Conservation (phyloP, 2,329 filamentous ascomycete genomes). For the Meredithiella fracta region DNA sequence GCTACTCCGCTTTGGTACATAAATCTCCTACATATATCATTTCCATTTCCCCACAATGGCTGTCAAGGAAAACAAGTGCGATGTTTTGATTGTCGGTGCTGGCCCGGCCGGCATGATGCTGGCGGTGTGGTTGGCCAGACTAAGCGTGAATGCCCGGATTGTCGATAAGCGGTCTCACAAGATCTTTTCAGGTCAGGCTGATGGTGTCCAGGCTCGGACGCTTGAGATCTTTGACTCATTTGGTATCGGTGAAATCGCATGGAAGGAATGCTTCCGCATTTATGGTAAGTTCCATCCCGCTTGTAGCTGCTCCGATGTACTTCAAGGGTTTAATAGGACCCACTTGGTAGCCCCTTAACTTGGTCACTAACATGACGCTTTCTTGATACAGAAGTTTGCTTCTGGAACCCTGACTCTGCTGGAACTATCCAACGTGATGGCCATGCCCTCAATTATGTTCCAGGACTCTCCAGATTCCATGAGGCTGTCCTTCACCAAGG, state of each 20-base stretch:
- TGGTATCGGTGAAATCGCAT: constrained; percentile 45
- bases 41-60: background rate
- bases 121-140: constrained; percentile 27
- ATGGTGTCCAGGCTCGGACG: constrained; percentile 43
- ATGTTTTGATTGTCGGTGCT: constrained; percentile 27
- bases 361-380: background rate
- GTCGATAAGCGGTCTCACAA: constrained; percentile 29
- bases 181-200: constrained; percentile 26
- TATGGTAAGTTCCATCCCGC: constrained; percentile 30
- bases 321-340: background rate
- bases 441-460: constrained; percentile 45
- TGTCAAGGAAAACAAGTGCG: constrained; percentile 16
- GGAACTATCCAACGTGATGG: constrained; percentile 41
- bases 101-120: constrained; percentile 29
- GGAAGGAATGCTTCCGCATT: constrained; percentile 52
- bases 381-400: constrained; percentile 15
- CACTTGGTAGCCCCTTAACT: background rate
- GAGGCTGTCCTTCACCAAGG: constrained; percentile 56
- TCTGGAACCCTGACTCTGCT: constrained; percentile 46
- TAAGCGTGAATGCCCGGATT: constrained; percentile 26
- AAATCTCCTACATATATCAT: background rate
- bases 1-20: background rate
- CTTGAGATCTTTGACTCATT: constrained; percentile 61
- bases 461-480: constrained; percentile 44
- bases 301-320: background rate